Evolutionary conservation across 148 eudicot genomes (phyloP), one percentile per base, ranked within the genome.

Genomic region (Limonium bicolor): DNA sequence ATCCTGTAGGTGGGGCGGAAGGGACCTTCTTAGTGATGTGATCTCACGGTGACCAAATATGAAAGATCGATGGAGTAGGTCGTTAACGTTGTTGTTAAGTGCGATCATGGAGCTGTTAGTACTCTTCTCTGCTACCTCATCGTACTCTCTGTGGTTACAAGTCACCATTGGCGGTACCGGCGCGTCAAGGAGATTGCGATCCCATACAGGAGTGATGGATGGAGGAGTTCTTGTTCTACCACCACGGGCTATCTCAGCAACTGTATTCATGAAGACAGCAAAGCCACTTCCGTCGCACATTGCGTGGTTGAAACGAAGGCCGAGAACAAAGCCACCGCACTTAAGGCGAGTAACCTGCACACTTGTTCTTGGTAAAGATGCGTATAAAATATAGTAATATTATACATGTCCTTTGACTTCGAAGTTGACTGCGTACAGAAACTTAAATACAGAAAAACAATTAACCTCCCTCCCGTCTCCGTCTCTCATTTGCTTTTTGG

Each of bases 271-370:
- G 21, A 59, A 51, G 18, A 34, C 36, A 36, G 15, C 31, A 0
- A 59, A 7, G 0, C 45, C 51, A 5, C 0, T 0, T 3, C 24
- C 45, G 4, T 59, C 63, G 1, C 16, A 5, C 56, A 59, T 51
- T 3, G 45, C 29, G 36, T 50, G 63, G 31, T 41, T 59, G 16
- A 51, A 7, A 16, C 45, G 57, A 0, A 59, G 0, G 0, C 51
- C 63, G 1, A 59, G 4, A 7, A 36, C n/a, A 13, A 50, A 43
- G 34, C 63, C 56, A 0, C 63, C 63, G 13, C 63, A 57, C 14
- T 1, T 14, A 3, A 48, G 8, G 6, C 36, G 41, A 5, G 62
- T 58, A 34, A 65, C 64, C 64, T 65, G 63, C n/a, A 7, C 8
- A 6, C 2, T 1, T 36, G 1, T 1, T 7, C 40, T 36, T 21